A percentile compares a stretch with the other conserved stretches of the same genome.
Evolutionary conservation across 164 flowering plant species (phyloP).

Genomic region (Aristolochia contorta): DNA sequence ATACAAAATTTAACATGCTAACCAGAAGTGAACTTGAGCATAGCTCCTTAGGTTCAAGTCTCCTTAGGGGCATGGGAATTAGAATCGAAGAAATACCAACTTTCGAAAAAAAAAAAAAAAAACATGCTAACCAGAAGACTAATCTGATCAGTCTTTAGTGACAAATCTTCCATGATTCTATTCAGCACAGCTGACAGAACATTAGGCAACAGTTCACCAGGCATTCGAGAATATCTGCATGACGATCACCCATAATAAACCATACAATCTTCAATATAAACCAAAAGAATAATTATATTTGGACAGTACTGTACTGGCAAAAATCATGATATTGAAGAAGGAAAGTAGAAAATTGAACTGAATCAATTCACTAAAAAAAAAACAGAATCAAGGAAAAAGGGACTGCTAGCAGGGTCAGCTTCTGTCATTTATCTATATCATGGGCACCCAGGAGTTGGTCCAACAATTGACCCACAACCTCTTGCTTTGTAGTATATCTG

Average conservation of each 20-base stretch:
- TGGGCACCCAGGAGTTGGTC: too few relatives aligned
- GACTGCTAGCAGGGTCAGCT: too few relatives aligned
- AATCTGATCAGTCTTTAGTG: slow-evolving; percentile 50
- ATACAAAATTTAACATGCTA: slow-evolving; percentile 20
- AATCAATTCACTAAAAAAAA: too few relatives aligned
- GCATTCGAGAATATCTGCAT: slow-evolving; percentile 83
- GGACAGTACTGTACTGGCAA: background rate
- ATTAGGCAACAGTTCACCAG: slow-evolving; percentile 54
- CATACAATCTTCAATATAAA: background rate
- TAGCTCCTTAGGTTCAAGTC: too few relatives aligned
- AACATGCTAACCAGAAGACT: slow-evolving; percentile 57
- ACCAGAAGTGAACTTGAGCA: too few relatives aligned
- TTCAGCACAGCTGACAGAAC: slow-evolving; percentile 42
- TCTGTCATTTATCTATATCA: too few relatives aligned
- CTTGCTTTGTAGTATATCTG: background rate
- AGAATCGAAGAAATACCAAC: too few relatives aligned
- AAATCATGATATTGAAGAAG: too few relatives aligned
- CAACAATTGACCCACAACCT: background rate
- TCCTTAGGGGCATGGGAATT: too few relatives aligned
- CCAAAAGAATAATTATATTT: background rate
- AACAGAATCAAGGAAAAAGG: too few relatives aligned
- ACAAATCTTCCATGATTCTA: slow-evolving; percentile 43
- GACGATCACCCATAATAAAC: slow-evolving; percentile 3
- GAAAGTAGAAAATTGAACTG: too few relatives aligned
- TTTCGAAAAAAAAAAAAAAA: too few relatives aligned